These are phyloP conservation scores for Mrakia gelida DNA, from an alignment of 768 basidiomycete species.

Conservation along the genomic window DNA sequence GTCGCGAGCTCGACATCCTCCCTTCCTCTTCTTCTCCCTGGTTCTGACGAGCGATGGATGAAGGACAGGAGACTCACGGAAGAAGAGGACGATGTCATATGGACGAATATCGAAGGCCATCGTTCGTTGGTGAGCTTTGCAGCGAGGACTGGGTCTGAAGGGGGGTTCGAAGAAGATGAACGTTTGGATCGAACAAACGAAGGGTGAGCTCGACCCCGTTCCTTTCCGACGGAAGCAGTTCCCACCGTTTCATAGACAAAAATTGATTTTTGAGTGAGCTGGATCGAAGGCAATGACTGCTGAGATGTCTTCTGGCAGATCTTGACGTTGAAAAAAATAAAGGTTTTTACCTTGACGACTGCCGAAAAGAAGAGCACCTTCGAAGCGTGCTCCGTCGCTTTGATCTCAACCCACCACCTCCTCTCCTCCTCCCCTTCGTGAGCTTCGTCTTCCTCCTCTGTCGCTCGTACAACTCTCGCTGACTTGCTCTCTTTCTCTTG, in stretches of 20 bases:
- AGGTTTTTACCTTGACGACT: not conserved
- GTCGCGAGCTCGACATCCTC: not conserved
- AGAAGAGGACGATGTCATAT: slow-evolving; percentile 14
- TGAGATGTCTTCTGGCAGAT: too few species aligned
- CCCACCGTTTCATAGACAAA: too few species aligned
- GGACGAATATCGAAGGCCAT: slow-evolving; percentile 2
- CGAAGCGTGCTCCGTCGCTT: not conserved
- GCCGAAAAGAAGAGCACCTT: not conserved
- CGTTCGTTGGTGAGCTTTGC: not conserved
- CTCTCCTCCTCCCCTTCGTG: too few species aligned
- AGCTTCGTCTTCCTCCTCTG: not conserved
- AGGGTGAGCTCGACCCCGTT: not conserved
- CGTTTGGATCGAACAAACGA: not conserved
- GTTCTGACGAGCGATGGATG: not conserved
- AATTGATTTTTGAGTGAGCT: too few species aligned
- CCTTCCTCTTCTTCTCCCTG: not conserved
- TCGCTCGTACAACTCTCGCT: not conserved
- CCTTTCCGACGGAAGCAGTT: too few species aligned
- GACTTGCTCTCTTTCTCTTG: too few species aligned
- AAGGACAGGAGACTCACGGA: not conserved
- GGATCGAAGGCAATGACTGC: too few species aligned
- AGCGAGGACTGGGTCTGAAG: not conserved
- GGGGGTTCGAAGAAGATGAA: not conserved
- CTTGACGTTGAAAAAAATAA: too few species aligned
- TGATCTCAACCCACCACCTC: not conserved